Base-by-base conservation (phyloP, 2,329 filamentous ascomycete species). In the Alternaria gaisen region DNA sequence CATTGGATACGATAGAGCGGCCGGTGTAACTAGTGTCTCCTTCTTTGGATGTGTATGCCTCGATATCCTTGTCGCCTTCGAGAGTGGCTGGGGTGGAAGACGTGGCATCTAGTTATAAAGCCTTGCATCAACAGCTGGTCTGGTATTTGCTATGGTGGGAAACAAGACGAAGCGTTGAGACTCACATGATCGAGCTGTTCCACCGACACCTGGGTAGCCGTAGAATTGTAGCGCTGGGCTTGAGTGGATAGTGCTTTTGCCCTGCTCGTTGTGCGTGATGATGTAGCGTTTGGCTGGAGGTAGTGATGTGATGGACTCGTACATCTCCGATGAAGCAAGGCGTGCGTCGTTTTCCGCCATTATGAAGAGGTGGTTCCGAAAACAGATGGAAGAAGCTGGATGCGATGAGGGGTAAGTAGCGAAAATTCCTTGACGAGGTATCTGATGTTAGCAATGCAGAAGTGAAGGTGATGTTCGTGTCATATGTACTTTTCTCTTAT, bases 21-120 rank as follows among this genome's bases (percentile, higher is more conserved):
- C 34, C 47, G 14, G 55, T 61, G 59, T 65, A 53, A 16, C 58
- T 60, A 2, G 58, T 47, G 8, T 61, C 47, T 24, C 46, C 46
- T n/a, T 48, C 46, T 36, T 3, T 2, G 2, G 46, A 24, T 1
- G 64, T 60, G 69, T 84, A 82, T 26, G 64, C 70, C 2, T 60
- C 56, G 34, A 84, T 63, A 72, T 84, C 82, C n/a, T 63, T 70
- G 62, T 83, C 79, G 48, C 63, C 52, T 69, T 79, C 80, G 20
- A 84, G 74, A 56, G 79, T 70, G 0, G 79, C 67, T 4, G 80
- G 81, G 61, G 80, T 78, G 47, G 65, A 43, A 28, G 76, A 73
- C 5, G 82, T 83, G 12, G 81, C 81, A 71, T 80, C 83, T 58
- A 11, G 26, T 22, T 2, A 3, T 26, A 18, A 36, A 11, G 8